Evolutionary conservation across 2,329 filamentous ascomycete genomes (phyloP), one percentile per base, ranked within the genome.

Genomic region (Zymoseptoria crescenta): DNA sequence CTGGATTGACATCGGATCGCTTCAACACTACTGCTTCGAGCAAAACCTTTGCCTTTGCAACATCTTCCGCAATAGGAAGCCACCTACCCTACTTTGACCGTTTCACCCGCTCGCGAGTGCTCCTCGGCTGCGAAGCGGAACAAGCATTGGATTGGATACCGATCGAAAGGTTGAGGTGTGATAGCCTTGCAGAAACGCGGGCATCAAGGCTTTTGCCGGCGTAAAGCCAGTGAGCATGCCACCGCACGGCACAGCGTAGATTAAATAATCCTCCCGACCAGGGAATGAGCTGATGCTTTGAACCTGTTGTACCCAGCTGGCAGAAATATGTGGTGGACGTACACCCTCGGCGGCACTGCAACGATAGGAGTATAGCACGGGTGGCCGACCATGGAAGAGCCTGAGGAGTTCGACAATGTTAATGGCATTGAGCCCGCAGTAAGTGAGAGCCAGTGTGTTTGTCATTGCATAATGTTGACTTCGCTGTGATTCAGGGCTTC

Each of bases 161-260:
- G 35, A 45, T 45, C 35, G 35, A 45, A 13, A 45, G 35, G 35
- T 45, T 16, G 13, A 45, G n/a, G 35, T 45, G 35, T 45, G 35
- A 45, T 45, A 45, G 35, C 35, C 35, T 16, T 45, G 35, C 35
- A 45, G 35, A 10, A 45, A 45, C 35, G 35, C 16, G 35, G 35
- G 35, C 24, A 45, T n/a, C 35, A 45, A 45, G 35, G 35, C 35
- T 45, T 45, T 45, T 45, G 35, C 35, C 35, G 35, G 3, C 10
- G 35, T 45, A 45, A n/a, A 45, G 35, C 35, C 35, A 45, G 35
- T 45, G 35, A 45, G 35, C 35, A 45, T 45, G 35, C 35, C 35
- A 45, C 35, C 35, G 35, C 35, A 45, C 35, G 35, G 35, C 35
- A 13, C 35, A 52, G 74, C 70, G 62, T 76, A 75, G 57, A 73